phyloP scores from a whole-genome alignment of 139 green algal genomes.

The Micromonas commoda region DNA sequence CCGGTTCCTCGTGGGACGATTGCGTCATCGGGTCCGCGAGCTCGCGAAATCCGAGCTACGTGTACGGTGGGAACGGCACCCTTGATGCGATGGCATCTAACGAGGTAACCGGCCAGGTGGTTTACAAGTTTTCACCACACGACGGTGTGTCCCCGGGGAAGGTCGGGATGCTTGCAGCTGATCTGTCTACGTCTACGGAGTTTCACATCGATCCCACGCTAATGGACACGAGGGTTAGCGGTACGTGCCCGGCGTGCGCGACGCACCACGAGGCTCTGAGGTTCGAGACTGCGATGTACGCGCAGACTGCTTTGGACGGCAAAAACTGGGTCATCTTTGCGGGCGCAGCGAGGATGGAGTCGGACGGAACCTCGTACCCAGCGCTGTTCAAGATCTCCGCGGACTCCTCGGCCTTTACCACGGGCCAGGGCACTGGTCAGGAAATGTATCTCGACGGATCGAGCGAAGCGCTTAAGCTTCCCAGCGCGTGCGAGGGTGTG shows the following conservation, averaged over 20 bases:
- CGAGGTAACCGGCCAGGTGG: not conserved
- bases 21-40: not conserved
- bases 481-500: not conserved
- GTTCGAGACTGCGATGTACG: not conserved
- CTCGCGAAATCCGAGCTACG: not conserved
- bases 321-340: constrained; percentile 5
- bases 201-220: not conserved
- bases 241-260: not conserved
- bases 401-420: too few relatives aligned
- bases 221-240: not conserved
- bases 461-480: not conserved
- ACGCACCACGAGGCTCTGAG: not conserved
- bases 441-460: constrained; percentile 7
- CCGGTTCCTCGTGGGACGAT: not conserved
- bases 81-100: not conserved
- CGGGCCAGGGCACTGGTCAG: not conserved
- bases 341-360: not conserved
- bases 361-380: not conserved
- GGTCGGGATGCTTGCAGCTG: not conserved
- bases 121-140: not conserved
- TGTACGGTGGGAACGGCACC: not conserved
- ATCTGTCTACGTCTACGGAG: not conserved
- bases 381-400: constrained; percentile 8
- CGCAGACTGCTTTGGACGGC: not conserved
- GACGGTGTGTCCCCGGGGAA: not conserved